Conservation (phyloP, 2,329 filamentous ascomycete species). For the Lomentospora prolificans region DNA sequence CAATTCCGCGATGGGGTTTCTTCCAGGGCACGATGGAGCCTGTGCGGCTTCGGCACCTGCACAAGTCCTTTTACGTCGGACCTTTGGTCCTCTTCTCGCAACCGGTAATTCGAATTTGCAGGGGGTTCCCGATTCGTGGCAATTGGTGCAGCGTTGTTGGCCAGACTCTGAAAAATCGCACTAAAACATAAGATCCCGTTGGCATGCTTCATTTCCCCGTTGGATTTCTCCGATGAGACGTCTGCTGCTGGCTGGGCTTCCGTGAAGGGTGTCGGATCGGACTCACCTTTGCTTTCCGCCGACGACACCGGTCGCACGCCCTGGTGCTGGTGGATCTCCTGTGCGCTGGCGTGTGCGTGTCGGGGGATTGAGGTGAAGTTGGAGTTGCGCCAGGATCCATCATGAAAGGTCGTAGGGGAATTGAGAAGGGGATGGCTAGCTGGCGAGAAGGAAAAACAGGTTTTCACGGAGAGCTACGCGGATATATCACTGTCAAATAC, state of each 20-base stretch:
- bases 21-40: not conserved
- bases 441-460: not conserved
- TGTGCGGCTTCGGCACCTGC: not conserved
- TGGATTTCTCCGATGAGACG: slow-evolving; percentile 11
- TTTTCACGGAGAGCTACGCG: not conserved
- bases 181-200: slow-evolving; percentile 11
- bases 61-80: slow-evolving; percentile 11
- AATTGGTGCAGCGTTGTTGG: slow-evolving; percentile 20
- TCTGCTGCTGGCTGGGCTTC: too few relatives aligned
- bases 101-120: slow-evolving; percentile 29
- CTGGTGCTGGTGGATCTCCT: not conserved
- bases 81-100: slow-evolving; percentile 27
- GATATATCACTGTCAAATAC: not conserved
- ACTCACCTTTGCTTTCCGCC: slow-evolving; percentile 25
- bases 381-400: not conserved
- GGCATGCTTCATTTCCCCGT: not conserved
- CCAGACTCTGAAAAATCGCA: slow-evolving; percentile 18
- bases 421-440: not conserved
- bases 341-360: not conserved
- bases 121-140: slow-evolving; percentile 20
- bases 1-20: not conserved
- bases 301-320: slow-evolving; percentile 22
- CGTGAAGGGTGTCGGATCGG: too few relatives aligned
- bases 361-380: not conserved
- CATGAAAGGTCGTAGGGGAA: not conserved